These are phyloP conservation scores for Paramyrothecium sp. DNA, from an alignment of 2,329 filamentous ascomycete genomes.

Conservation along the genomic window DNA sequence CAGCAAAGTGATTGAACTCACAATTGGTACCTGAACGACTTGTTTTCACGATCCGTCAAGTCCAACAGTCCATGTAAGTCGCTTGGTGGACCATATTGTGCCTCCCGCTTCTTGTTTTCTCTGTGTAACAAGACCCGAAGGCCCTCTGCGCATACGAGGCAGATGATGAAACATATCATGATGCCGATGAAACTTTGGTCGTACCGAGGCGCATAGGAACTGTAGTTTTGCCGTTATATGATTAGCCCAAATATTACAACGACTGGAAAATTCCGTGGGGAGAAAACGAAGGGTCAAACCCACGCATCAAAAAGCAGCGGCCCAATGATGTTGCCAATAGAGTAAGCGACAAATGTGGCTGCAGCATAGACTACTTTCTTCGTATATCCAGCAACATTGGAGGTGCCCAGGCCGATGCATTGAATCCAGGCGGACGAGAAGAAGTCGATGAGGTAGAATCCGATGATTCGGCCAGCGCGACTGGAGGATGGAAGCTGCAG, in stretches of 20 bases:
- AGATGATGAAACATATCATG: slow-evolving; percentile 26
- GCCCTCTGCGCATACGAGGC: slow-evolving; percentile 24
- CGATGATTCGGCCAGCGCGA: slow-evolving; percentile 20
- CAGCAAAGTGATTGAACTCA: too few relatives aligned
- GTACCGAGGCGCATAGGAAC: slow-evolving; percentile 19
- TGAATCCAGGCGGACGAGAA: slow-evolving; percentile 27
- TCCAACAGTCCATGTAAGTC: slow-evolving; percentile 35
- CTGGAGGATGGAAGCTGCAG: slow-evolving; percentile 20
- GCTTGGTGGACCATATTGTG: slow-evolving; percentile 24
- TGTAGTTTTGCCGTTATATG: not conserved
- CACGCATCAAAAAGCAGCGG: slow-evolving; percentile 30
- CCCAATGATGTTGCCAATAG: slow-evolving; percentile 30
- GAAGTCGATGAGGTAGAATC: slow-evolving; percentile 27
- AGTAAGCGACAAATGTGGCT: slow-evolving; percentile 30
- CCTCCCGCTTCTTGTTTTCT: slow-evolving; percentile 27
- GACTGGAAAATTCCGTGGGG: not conserved
- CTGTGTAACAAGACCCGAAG: slow-evolving; percentile 22
- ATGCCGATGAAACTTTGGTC: slow-evolving; percentile 27
- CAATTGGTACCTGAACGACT: too few relatives aligned
- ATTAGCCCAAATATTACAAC: not conserved
- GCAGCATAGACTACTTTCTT: slow-evolving; percentile 28
- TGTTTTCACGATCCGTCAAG: slow-evolving; percentile 26
- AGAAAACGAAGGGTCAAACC: slow-evolving; percentile 1
- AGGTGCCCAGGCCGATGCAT: slow-evolving; percentile 27
- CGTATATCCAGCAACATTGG: slow-evolving; percentile 29